Evolutionary conservation across 2,329 filamentous ascomycete species (phyloP).

Genomic region (Aphanocladium album): DNA sequence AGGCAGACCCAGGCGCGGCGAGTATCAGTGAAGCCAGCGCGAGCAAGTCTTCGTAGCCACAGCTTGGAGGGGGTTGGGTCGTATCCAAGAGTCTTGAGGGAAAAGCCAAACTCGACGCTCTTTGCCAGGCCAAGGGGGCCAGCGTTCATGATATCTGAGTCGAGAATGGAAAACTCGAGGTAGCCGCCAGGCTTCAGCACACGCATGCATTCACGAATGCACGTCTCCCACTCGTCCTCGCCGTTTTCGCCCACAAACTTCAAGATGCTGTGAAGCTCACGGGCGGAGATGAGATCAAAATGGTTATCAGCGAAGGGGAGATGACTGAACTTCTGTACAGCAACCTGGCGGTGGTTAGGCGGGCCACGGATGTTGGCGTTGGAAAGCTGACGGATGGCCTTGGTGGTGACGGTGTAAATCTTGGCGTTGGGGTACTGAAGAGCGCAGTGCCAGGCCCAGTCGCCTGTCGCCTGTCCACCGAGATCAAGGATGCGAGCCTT

Average conservation of each 20-base stretch:
- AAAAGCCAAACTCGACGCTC: slow-evolving; percentile 87
- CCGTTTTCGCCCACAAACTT: slow-evolving; percentile 65
- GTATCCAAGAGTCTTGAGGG: slow-evolving; percentile 83
- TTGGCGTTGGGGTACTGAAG: slow-evolving; percentile 79
- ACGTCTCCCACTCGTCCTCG: slow-evolving; percentile 82
- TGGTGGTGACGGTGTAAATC: slow-evolving; percentile 81
- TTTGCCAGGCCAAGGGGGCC: slow-evolving; percentile 75
- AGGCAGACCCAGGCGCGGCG: slow-evolving; percentile 86
- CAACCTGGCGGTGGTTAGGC: slow-evolving; percentile 78
- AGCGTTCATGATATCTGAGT: slow-evolving; percentile 83
- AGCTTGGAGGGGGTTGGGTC: slow-evolving; percentile 78
- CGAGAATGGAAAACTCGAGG: slow-evolving; percentile 84
- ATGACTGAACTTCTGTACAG: slow-evolving; percentile 69
- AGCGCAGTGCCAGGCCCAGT: slow-evolving; percentile 95
- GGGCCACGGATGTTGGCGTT: slow-evolving; percentile 77
- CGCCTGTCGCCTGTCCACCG: slow-evolving; percentile 76
- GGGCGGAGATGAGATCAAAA: slow-evolving; percentile 88
- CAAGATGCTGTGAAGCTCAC: slow-evolving; percentile 78
- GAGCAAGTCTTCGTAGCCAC: slow-evolving; percentile 69
- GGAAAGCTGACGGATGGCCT: slow-evolving; percentile 62
- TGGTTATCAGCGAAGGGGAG: slow-evolving; percentile 81
- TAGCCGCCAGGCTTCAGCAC: slow-evolving; percentile 91
- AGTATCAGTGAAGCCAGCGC: slow-evolving; percentile 72
- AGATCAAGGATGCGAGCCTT: slow-evolving; percentile 75
- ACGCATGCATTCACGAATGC: slow-evolving; percentile 79